Evolutionary conservation across 257 asterid genomes (phyloP), one percentile per base, ranked within the genome.

Genomic region (Datura wrightii): DNA sequence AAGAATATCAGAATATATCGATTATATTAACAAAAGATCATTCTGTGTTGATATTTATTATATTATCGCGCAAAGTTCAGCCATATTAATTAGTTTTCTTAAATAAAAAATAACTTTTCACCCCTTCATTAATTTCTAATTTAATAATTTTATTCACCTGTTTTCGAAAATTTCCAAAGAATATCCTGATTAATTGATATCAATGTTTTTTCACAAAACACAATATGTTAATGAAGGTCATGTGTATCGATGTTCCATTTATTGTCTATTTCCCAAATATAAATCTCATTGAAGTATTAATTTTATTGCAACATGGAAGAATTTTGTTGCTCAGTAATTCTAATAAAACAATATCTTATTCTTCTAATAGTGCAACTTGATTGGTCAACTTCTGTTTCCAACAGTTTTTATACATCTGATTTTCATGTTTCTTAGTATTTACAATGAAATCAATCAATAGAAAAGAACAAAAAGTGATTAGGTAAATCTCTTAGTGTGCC

Each of bases 201-300:
- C 52, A 44, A 10, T 82, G 37, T 24, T 18, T 24, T 62, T 60
- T 55, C 10, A 82, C 37, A 60, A 65, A 82, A 48, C 59, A 31
- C 37, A 46, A 63, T 82, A 44, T 31, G 58, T 42, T 37, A 42
- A 13, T 36, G 46, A 16, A n/a, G 79, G 86, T 84, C 89, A 86
- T 86, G 89, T 88, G 88, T 87, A 34, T 39, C 56, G 69, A 55
- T 74, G 83, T 82, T 83, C 65, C 67, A 31, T 85, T 10, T 59
- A 34, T 84, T 90, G 91, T 89, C 94, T 11, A 78, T 87, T 80
- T 87, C 93, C 87, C 83, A 53, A 11, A 39, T 84, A 83, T 62
- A 87, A 89, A 84, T 62, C 62, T 44, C 72, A 84, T 81, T 31
- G 60, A 82, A 76, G 36, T 8, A 84, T 24, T 39, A 39, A 54